phyloP scores from a whole-genome alignment of 2,329 filamentous ascomycete genomes.

The Penicillium concentricum region DNA sequence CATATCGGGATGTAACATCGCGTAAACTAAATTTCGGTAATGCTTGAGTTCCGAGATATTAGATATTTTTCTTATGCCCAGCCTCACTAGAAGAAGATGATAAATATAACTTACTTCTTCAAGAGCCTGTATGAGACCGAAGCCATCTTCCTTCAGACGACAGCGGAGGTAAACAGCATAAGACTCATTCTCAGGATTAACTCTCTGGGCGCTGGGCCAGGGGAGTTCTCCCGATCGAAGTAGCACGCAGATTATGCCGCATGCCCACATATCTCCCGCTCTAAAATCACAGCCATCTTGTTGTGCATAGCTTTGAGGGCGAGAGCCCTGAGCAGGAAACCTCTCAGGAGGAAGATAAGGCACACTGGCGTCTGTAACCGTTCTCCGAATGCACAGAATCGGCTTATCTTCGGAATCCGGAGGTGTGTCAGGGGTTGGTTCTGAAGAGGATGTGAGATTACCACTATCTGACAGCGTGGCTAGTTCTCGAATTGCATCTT shows the following conservation, averaged over 20 bases:
- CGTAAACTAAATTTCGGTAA: constrained; percentile 6
- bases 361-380: not conserved
- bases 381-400: not conserved
- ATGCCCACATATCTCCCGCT: constrained; percentile 5
- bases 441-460: not conserved
- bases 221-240: not conserved
- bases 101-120: not conserved
- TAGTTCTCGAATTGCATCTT: constrained; percentile 2
- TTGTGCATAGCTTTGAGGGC: not conserved
- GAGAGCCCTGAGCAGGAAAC: constrained; percentile 1
- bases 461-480: not conserved
- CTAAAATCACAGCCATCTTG: not conserved
- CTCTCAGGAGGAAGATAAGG: constrained; percentile 9
- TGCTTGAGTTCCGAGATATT: not conserved
- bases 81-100: no score
- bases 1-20: constrained; percentile 6
- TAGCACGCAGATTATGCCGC: constrained; percentile 4
- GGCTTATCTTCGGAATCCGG: not conserved
- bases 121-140: not conserved
- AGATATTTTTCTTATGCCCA: not conserved
- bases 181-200: not conserved
- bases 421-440: not conserved
- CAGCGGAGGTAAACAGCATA: constrained; percentile 1
- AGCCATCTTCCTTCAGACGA: not conserved
- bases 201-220: not conserved